Percentiles rank a stretch among this genome's conserved stretches.
Conservation (phyloP, 2,329 filamentous ascomycete genomes). For the Neoascochyta sp. region DNA sequence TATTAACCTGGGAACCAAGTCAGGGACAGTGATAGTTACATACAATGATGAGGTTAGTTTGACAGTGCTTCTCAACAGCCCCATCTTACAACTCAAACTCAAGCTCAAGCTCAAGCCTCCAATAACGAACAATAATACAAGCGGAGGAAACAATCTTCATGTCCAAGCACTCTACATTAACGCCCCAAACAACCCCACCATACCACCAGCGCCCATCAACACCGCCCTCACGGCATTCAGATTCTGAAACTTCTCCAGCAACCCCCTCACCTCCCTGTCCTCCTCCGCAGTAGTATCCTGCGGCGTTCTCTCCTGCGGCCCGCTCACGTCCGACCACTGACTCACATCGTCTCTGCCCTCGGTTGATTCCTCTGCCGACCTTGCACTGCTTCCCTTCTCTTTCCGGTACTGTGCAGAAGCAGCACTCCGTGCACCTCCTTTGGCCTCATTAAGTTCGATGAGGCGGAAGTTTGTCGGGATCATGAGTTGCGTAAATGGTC, state of each 20-base stretch:
- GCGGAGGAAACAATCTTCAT: too few species aligned
- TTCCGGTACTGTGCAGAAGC: conserved; percentile 22
- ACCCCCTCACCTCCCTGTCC: conserved; percentile 13
- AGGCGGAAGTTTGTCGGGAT: conserved; percentile 14
- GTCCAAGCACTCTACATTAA: too few species aligned
- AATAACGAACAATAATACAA: too few species aligned
- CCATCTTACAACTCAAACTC: too few species aligned
- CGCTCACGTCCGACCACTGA: conserved; percentile 28
- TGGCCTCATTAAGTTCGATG: conserved; percentile 23
- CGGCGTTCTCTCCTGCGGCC: conserved; percentile 16
- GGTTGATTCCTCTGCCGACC: conserved; percentile 19
- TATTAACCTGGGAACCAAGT: too few species aligned
- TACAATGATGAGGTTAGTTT: too few species aligned
- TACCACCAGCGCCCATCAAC: conserved; percentile 22
- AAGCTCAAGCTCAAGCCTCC: too few species aligned
- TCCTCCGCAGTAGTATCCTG: conserved; percentile 11
- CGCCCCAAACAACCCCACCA: conserved; percentile 20
- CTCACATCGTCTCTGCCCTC: conserved; percentile 20
- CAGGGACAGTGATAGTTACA: too few species aligned
- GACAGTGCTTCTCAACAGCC: too few species aligned
- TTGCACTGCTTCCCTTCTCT: conserved; percentile 9
- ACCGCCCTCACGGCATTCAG: conserved; percentile 23
- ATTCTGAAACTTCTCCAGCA: conserved; percentile 20
- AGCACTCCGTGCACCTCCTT: too few species aligned
- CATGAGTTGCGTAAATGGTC: too few species aligned